Evolutionary conservation across 176 grass and related monocot species (phyloP), one percentile per base, ranked within the genome.

Genomic region (Ananas comosus): DNA sequence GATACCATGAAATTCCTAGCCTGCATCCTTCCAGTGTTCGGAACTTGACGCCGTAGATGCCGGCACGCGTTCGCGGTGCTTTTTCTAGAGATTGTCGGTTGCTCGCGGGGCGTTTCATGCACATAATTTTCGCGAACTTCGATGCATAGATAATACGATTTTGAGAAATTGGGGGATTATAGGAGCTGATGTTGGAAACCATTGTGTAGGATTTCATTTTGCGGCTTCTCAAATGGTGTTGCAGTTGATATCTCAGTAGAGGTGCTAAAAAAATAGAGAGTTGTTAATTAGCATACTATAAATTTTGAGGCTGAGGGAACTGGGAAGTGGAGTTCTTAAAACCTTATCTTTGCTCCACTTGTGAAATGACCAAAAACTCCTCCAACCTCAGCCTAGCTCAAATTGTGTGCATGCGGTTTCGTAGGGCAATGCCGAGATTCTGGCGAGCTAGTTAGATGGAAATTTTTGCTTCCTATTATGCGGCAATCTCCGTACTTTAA

Each of bases 1-100:
- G 93, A 66, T 97, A 97, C 84, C 82, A 68, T 54, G 79, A 87
- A 73, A 97, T 97, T 22, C 93, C 89, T 21, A 92, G 78, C 49
- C 85, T 81, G 86, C 93, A 92, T 1, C 83, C 86, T 72, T 83
- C 86, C 13, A 75, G 74, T 14, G 93, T 90, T 51, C 68, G 63
- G 75, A 97, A 90, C 78, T 90, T 69, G 28, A 97, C 48, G 49
- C 16, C 67, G 10, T 79, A 74, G 28, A 29, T 18, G 23, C 4
- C 71, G 16, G 33, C 17, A 11, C 9, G 50, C 49, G 50, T 64
- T 59, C 50, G 25, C n/a, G 2, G 3, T 0, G 25, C 48, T 51
- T 72, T 73, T 22, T 47, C 23, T 57, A 19, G 13, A 13, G 85
- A 52, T 51, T 64, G 74, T 53, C 85, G 85, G 28, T 77, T 74